Evolutionary conservation across 495 filamentous ascomycete genomes (phyloP).

Genomic region (Aspergillus cavernicola): DNA sequence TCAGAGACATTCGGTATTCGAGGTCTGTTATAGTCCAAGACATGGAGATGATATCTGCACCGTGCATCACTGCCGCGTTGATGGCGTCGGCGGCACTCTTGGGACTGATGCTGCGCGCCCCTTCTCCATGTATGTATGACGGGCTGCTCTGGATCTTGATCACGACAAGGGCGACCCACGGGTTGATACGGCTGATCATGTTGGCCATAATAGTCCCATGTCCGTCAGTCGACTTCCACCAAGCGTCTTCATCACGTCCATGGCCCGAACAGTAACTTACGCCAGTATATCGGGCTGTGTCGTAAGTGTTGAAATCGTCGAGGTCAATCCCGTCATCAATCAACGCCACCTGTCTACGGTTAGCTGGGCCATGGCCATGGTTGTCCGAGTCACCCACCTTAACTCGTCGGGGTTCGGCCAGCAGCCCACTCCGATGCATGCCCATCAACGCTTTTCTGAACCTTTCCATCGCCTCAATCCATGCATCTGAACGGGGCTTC

Average conservation of each 20-base stretch:
- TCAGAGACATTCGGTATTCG: background rate
- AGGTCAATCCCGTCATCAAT: conserved; percentile 2
- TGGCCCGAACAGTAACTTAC: background rate
- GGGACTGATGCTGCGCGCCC: conserved; percentile 1
- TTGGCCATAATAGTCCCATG: conserved; percentile 5
- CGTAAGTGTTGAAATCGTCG: background rate
- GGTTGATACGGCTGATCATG: conserved; percentile 6
- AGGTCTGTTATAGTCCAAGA: conserved; percentile 2
- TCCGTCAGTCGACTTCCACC: background rate
- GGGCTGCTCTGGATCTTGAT: conserved; percentile 3
- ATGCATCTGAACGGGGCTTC: background rate
- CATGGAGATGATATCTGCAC: background rate
- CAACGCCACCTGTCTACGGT: background rate
- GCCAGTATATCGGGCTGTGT: background rate
- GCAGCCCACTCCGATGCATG: background rate
- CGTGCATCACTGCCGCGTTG: background rate
- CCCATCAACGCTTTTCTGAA: background rate
- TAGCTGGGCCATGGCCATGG: background rate
- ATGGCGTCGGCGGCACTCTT: conserved; percentile 1
- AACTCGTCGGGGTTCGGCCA: background rate
- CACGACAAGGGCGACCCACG: background rate
- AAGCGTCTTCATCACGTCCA: background rate
- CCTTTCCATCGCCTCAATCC: conserved; percentile 2
- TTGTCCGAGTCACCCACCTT: background rate
- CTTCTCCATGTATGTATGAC: background rate